Evolutionary conservation across 345 rosid species (phyloP), one percentile per base, ranked within the genome.

Genomic region (Salix suchowensis): DNA sequence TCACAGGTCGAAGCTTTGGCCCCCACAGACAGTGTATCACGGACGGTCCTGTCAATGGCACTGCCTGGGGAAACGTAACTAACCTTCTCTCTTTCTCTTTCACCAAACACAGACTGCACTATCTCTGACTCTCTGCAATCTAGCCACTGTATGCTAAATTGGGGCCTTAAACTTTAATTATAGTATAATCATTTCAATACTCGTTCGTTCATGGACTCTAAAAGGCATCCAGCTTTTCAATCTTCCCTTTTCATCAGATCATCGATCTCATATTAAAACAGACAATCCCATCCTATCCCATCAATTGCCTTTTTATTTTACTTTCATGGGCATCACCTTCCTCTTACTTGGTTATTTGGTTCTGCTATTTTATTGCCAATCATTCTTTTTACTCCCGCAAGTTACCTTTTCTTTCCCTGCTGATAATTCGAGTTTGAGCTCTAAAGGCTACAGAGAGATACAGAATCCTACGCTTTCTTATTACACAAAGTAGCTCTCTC

Each of bases 11-110:
- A 52, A 19, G n/a, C 11, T 15, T 19, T 52, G 77, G 78, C 8
- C 82, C 82, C 72, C 42, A 48, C 24, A 24, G 83, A 68, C 80
- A 61, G 74, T 60, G 77, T 48, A 64, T 81, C 83, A 81, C 83
- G 80, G 83, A 81, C 77, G 71, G 80, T 76, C 80, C 74, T 76
- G 60, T 61, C 77, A 67, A 19, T 0, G 4, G 62, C 28, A 9
- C 1, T 55, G 34, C 77, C 74, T 81, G 46, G 80, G 83, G 83
- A 81, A 81, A 6, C 75, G 46, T n/a, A 52, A 69, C 28, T 30
- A 15, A 9, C 24, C 9, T 13, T 66, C 40, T 26, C 62, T 68
- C 61, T 61, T 11, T 11, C 50, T 23, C 50, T 15, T 16, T 24
- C 36, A 19, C 37, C 71, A 68, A 10, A n/a, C 50, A 68, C 14